phyloP scores from a whole-genome alignment of 371 early-diverging fungal species.

The Basidiobolus meristosporus region DNA sequence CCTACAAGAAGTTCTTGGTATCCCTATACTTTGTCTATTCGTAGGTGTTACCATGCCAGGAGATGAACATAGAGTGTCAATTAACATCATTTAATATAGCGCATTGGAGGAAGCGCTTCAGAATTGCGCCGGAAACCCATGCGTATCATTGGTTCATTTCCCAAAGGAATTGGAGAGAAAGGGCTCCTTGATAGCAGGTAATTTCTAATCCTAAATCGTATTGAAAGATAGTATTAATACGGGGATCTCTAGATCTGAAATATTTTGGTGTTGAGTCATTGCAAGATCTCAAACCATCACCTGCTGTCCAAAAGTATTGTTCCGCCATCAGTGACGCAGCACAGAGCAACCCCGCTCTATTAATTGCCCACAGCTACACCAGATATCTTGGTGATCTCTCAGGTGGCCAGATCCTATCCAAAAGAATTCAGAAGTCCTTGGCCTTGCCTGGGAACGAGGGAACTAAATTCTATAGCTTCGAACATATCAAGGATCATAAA shows the following conservation, averaged over 20 bases:
- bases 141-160: slow-evolving; percentile 26
- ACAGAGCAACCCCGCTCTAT: slow-evolving; percentile 19
- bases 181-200: slow-evolving; percentile 14
- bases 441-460: slow-evolving; percentile 15
- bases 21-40: slow-evolving; percentile 21
- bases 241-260: slow-evolving; percentile 27
- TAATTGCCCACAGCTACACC: slow-evolving; percentile 34
- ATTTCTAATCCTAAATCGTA: too few species aligned
- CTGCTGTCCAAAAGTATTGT: slow-evolving; percentile 23
- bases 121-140: slow-evolving; percentile 20
- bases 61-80: too few species aligned
- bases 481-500: neutral
- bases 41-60: too few species aligned
- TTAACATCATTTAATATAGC: too few species aligned
- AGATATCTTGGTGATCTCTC: slow-evolving; percentile 42
- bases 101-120: slow-evolving; percentile 30
- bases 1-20: slow-evolving; percentile 21
- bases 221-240: too few species aligned
- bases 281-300: slow-evolving; percentile 21
- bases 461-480: slow-evolving; percentile 18
- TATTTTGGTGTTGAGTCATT: slow-evolving; percentile 25
- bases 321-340: slow-evolving; percentile 22
- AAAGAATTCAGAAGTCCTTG: slow-evolving; percentile 26
- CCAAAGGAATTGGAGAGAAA: slow-evolving; percentile 25
- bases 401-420: slow-evolving; percentile 34